Base-by-base conservation (phyloP, 495 filamentous ascomycete species). In the Aspergillus asperescens region DNA sequence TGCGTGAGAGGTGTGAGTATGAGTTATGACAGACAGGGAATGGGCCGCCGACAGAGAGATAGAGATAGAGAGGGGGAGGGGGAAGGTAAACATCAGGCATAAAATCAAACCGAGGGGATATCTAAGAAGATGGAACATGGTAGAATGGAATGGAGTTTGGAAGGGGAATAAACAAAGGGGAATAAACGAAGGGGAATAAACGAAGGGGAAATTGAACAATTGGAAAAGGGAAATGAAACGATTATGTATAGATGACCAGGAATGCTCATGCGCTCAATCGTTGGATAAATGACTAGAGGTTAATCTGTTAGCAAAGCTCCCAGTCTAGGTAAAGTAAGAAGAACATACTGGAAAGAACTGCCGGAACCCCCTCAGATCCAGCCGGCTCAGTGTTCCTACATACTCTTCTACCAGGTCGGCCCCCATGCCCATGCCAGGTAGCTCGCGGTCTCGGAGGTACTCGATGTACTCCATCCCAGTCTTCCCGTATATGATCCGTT, bases 401-500 rank as follows among this genome's bases (percentile, higher is more conserved):
- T 84, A 83, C 59, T 81, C 78, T 46, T 77, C 73, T 42, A 74
- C 75, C 25, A 75, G 69, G n/a, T 75, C 70, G 4, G 58, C 62
- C 20, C 72, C 69, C 68, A 80, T 77, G 24, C 78, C 77, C 71
- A 82, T 78, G 13, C 73, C 71, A 15, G 68, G 72, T 34, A 84
- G 56, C 48, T 83, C 78, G 13, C 65, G 64, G 25, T 68, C 68
- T 31, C 77, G 68, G n/a, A 87, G 67, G 56, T 80, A 81, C 10
- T 77, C 67, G 1, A 75, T 59, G 63, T 84, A 87, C 39, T 77
- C 71, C 49, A 67, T 69, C 9, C 91, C 91, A 15, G 88, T 88
- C 73, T 96, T 98, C 53, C 75, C 69, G 63, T 94, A 90, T 48
- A 98, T 90, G 22, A 80, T 85, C 65, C 90, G 86, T 69, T 99